Evolutionary conservation across 202 grass and related monocot species (phyloP), one percentile per base, ranked within the genome.

Genomic region (Carex sylvatica): DNA sequence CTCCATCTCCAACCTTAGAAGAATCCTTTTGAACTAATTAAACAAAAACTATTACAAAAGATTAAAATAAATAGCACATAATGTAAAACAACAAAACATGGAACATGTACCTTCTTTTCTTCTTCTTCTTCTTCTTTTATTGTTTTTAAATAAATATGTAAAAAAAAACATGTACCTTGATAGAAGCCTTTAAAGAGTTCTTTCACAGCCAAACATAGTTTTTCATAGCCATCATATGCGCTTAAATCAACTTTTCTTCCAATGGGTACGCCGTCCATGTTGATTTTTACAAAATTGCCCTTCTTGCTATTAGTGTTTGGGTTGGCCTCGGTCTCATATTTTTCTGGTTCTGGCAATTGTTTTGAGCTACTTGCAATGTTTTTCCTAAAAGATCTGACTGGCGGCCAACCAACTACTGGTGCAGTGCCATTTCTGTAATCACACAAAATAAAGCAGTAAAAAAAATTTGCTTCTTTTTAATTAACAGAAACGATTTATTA

Each of bases 191-290:
- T 90, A 86, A 99, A 99, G 67, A 99, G 93, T 70, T 84, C 84
- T 92, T 93, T 89, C 13, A 93, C 88, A n/a, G 87, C 89, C 14
- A 51, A 52, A 55, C 88, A 92, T 53, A 99, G 83, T 30, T 78
- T 90, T 62, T 91, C 74, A 19, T 93, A 96, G 78, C 87, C 90
- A 81, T 93, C 93, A 65, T 85, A 94, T 59, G 87, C 86, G 20
- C 64, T 91, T 73, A 99, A 84, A 73, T 99, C 82, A 58, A 99
- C 83, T 84, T 99, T 99, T 81, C 97, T 90, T 88, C 97, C 97
- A 66, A 99, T 99, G 20, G 89, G 93, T 52, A 93, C 90, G 46
- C 96, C 96, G 55, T 99, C 96, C 96, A 99, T 99, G 91, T 99
- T 96, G 73, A 99, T 93, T 86, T 96, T 99, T 35, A 99, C 83